Evolutionary conservation across 2,329 filamentous ascomycete species (phyloP).

Genomic region (Graphiopsis chlorocephala): DNA sequence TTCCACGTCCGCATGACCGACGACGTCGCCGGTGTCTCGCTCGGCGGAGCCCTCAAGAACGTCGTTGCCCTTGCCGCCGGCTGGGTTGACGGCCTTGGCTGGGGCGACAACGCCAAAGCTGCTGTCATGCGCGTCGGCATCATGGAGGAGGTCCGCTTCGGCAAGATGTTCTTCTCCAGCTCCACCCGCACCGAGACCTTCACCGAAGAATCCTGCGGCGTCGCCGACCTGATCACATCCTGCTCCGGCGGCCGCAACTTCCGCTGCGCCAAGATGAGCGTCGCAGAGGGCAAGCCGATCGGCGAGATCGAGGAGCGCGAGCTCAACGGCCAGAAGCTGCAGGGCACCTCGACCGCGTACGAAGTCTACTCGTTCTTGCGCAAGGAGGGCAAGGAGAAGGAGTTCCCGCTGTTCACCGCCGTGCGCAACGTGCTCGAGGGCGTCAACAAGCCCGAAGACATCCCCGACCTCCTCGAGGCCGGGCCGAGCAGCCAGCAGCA

Average conservation of each 20-base stretch:
- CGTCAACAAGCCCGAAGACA: conserved; percentile 72
- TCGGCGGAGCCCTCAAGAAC: conserved; percentile 94
- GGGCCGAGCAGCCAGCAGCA: conserved; percentile 12
- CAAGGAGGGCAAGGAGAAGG: conserved; percentile 69
- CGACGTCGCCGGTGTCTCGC: conserved; percentile 94
- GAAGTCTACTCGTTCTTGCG: conserved; percentile 90
- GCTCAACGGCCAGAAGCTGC: conserved; percentile 93
- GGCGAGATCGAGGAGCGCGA: conserved; percentile 85
- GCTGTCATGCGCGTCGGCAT: conserved; percentile 95
- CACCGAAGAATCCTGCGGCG: conserved; percentile 93
- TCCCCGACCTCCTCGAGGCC: conserved; percentile 61
- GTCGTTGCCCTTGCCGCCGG: conserved; percentile 91
- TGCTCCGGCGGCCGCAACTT: conserved; percentile 92
- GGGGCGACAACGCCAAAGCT: conserved; percentile 99
- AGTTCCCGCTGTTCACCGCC: conserved; percentile 90
- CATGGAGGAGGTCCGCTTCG: conserved; percentile 94
- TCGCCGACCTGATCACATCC: conserved; percentile 92
- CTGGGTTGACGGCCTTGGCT: conserved; percentile 91
- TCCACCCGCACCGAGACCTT: conserved; percentile 81
- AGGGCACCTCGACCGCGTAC: conserved; percentile 86
- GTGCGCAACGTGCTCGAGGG: conserved; percentile 79
- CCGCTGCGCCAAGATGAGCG: conserved; percentile 83
- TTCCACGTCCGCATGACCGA: conserved; percentile 94
- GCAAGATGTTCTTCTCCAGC: conserved; percentile 85
- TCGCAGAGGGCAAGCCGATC: conserved; percentile 75